Evolutionary conservation across 78 protist species (phyloP).

Genomic region (Dictyostelium firmibasis): DNA sequence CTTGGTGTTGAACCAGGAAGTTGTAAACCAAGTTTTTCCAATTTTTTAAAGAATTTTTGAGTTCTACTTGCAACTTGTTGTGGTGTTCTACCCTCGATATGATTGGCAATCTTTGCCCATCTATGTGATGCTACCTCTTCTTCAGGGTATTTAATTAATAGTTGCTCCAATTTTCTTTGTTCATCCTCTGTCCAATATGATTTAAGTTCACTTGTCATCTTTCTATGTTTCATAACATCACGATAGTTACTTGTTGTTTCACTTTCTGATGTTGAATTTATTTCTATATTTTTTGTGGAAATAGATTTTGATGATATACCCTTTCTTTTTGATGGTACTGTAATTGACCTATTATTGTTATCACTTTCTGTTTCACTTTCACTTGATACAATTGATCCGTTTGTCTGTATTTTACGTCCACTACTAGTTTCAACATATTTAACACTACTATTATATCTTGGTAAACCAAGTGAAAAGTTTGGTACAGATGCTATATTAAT

Average conservation of each 20-base stretch:
- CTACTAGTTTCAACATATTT: neutral
- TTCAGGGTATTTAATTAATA: conserved; percentile 43
- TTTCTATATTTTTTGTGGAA: neutral
- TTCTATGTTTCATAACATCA: neutral
- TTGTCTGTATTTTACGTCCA: neutral
- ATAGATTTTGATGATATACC: neutral
- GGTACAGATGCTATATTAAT: conserved; percentile 19
- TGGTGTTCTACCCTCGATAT: conserved; percentile 38
- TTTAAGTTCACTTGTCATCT: neutral
- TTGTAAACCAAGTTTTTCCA: conserved; percentile 26
- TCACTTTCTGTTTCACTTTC: neutral
- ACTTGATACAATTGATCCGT: neutral
- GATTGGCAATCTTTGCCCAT: conserved; percentile 66
- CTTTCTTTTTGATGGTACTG: neutral
- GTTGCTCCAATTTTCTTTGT: conserved; percentile 46
- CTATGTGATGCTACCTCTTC: conserved; percentile 73
- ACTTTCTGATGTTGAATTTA: neutral
- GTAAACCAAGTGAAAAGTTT: neutral
- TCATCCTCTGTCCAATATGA: conserved; percentile 74
- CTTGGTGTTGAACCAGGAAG: conserved; percentile 12
- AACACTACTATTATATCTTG: neutral
- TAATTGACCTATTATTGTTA: neutral
- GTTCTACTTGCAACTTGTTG: conserved; percentile 79
- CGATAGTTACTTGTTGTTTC: neutral
- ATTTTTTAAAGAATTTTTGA: conserved; percentile 74